Base-by-base conservation (phyloP, 805 yeast species). In the Dipodascus albidus region DNA sequence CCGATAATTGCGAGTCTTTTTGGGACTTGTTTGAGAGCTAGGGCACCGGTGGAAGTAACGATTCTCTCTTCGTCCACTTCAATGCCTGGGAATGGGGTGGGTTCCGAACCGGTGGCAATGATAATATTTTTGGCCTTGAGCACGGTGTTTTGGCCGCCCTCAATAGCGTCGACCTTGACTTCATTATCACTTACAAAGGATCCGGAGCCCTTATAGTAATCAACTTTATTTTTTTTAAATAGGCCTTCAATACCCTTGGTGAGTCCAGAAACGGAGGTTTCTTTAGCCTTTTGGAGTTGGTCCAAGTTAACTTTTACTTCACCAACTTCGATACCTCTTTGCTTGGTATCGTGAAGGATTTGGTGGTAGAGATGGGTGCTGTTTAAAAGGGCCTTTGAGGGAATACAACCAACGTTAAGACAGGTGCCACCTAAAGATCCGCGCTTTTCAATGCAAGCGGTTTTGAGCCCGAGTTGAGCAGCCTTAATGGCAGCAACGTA, bases 401-500 rank as follows among this genome's bases (percentile, higher is more conserved):
- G 99, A 66, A 93, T 93, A 79, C 99, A 93, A 50, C 99, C 99
- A 53, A 93, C 98, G 72, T 93, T 93, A 64, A 95, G 76, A 81
- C 99, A 93, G 54, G 99, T 93, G 66, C 99, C 99, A 59, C 99
- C 99, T 59, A 95, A 79, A 48, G 81, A 73, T 49, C 99, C 99
- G 72, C 99, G 85, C 75, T 88, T 89, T 72, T 93, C 99, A 60
- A 93, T 76, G 79, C 99, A 93, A 35, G 97, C 99, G 53, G 96
- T 88, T 71, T 90, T 83, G 63, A 77, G 79, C 47, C 97, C 97
- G 57, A 90, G 77, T 76, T 93, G 99, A 51, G 99, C 99, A 56
- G 96, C 96, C 72, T 88, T 91, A 71, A 93, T 93, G 65, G 99
- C 99, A 53, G 97, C 98, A 63, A 93, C 93, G 70, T 93, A 93